Base-by-base conservation (phyloP, 371 early-diverging fungal genomes). In the Gilbertella persicaria region DNA sequence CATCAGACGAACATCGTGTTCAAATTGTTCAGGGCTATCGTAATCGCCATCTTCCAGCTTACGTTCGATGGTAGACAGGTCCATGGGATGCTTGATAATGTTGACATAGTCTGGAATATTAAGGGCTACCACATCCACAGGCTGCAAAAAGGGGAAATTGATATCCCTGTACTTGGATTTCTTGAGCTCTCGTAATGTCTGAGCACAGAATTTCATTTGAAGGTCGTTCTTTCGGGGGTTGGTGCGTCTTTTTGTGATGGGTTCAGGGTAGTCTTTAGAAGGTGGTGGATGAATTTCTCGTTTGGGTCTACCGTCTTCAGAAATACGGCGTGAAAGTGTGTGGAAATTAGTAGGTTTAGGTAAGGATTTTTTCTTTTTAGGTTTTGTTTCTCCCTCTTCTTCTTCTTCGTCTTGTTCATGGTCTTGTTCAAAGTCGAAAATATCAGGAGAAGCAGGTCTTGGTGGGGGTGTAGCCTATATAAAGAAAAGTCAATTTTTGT, bases 31-130 rank as follows among this genome's bases (percentile, higher is more conserved):
- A 0, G 90, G 78, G 7, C 70, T 74, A 0, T 67, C 55, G 67
- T 99, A 99, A 21, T 80, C 77, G 10, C 86, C 88, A 13, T 67
- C 60, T 39, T 92, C 91, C 14, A 99, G 71, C 67, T 95, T 95
- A 35, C 81, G 78, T 60, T 85, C 82, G 33, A 99, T 89, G 0
- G 99, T 99, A 14, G 89, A 81, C 20, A 99, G 48, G 67, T 99
- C 99, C 99, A 99, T 99, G 5, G 99, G 99, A 42, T 93, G 67
- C 61, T 93, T 98, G 64, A 99, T 88, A 33, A 99, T 87, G 2
- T 83, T 80, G 19, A 83, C 86, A 76, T 99, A 99, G 57, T 89
- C 91, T 8, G 99, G 99, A 50, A 99, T 94, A 52, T 88, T 87
- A 23, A 99, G 75, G 1, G 86, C 86, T 6, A 92, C 86, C 20